Evolutionary conservation across 805 yeast species (phyloP).

Genomic region (Metschnikowia rubicola): DNA sequence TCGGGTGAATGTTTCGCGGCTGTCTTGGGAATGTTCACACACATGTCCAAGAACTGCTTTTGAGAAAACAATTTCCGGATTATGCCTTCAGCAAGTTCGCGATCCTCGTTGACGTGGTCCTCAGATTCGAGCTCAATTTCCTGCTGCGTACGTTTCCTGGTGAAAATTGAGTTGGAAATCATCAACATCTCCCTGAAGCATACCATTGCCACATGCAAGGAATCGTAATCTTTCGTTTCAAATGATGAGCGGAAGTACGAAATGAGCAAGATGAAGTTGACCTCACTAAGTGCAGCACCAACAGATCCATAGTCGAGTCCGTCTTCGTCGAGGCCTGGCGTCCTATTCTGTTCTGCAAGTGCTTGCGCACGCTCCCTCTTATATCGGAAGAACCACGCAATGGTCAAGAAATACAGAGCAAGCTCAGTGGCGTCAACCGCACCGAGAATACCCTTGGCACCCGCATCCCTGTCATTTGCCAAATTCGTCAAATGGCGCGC

Average conservation of each 20-base stretch:
- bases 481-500: conserved; percentile 27
- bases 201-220: conserved; percentile 67
- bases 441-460: conserved; percentile 26
- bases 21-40: conserved; percentile 58
- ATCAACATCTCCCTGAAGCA: conserved; percentile 62
- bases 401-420: conserved; percentile 51
- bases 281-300: conserved; percentile 57
- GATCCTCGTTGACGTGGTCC: conserved; percentile 45
- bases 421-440: conserved; percentile 34
- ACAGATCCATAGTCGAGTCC: conserved; percentile 40
- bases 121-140: conserved; percentile 18
- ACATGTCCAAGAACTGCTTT: conserved; percentile 51
- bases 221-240: conserved; percentile 48
- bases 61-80: conserved; percentile 69
- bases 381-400: conserved; percentile 74
- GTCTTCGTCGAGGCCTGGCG: conserved; percentile 25
- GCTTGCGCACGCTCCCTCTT: conserved; percentile 39
- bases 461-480: conserved; percentile 14
- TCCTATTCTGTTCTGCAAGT: background rate
- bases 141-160: conserved; percentile 17
- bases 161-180: conserved; percentile 43
- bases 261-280: conserved; percentile 53
- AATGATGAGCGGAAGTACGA: conserved; percentile 42
- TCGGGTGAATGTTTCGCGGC: conserved; percentile 63
- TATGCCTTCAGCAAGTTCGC: conserved; percentile 52